These are phyloP conservation scores for Oenanthe javanica DNA, from an alignment of 140 eudicot species.

Conservation along the genomic window DNA sequence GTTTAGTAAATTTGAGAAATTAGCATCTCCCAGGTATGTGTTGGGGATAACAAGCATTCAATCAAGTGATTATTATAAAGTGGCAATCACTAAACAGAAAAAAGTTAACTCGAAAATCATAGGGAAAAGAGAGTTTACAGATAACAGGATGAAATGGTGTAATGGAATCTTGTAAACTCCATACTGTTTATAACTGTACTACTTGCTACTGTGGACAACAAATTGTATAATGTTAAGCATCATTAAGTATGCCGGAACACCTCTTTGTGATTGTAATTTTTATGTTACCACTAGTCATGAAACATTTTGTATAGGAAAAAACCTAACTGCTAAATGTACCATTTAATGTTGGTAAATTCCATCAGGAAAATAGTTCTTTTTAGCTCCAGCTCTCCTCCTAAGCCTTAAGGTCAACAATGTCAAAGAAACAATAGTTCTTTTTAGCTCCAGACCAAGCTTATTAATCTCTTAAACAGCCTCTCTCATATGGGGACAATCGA, in stretches of 20 bases:
- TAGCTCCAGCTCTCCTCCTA: conserved; percentile 78
- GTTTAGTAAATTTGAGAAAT: background rate
- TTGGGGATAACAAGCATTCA: background rate
- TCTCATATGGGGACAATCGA: conserved; percentile 61
- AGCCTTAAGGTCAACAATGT: conserved; percentile 53
- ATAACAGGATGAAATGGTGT: background rate
- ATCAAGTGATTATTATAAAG: background rate
- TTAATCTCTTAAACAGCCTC: conserved; percentile 74
- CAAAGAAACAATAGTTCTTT: conserved; percentile 63
- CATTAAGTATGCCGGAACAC: background rate
- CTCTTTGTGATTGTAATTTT: background rate
- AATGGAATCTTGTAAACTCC: background rate
- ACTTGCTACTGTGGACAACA: background rate
- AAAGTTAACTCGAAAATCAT: background rate
- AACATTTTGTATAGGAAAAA: background rate
- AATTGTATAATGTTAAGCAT: background rate
- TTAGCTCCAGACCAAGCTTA: conserved; percentile 63
- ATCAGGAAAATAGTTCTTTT: conserved; percentile 29
- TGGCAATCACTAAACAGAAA: background rate
- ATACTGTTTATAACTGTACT: background rate
- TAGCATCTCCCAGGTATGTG: background rate
- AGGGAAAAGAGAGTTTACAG: background rate
- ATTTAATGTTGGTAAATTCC: too few species aligned
- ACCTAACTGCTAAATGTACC: background rate
- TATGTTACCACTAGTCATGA: too few species aligned